Base-by-base conservation (phyloP, 192 early-diverging fungal genomes). In the Gamsiella multidivaricata region DNA sequence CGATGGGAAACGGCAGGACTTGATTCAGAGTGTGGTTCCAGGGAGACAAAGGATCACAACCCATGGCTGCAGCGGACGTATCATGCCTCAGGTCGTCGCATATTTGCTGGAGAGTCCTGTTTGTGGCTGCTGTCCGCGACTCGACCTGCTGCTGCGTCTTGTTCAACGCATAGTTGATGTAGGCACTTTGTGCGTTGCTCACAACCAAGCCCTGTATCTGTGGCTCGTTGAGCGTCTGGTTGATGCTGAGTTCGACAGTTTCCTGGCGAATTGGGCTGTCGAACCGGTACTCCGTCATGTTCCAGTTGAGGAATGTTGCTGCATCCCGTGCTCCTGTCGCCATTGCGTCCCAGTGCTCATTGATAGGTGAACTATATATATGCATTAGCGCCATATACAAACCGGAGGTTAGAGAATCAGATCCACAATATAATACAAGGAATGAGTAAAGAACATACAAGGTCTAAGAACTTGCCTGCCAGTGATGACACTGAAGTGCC, bases 241-340 rank as follows among this genome's bases (percentile, higher is more conserved):
- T 31, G 25, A 78, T 69, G 31, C 66, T 78, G 47, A 18, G 36
- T 36, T 51, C 25, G 17, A 78, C 65, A 1, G 54, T 23, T 0
- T 78, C 65, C 15, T 39, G 22, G 23, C 61, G 74, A 23, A 59
- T 33, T 2, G 64, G 73, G 18, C 17, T 56, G 22, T 63, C 61
- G 49, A 68, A 78, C 28, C 65, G 74, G 39, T 78, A 78, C 37
- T 78, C 74, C 9, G 65, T 68, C 74, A 78, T 78, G 5, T 23
- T 64, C 74, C 74, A 78, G 36, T 64, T 59, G 26, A 78, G 42
- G 25, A 69, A 46, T 23, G 4, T 34, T 11, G 74, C 65, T 26
- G 74, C 74, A 37, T 78, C 66, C 17, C 65, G 52, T 34, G 74
- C 74, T 20, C 74, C 74, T 15, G 61, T 64, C 10, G 74, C 32